phyloP scores from a whole-genome alignment of 2,329 filamentous ascomycete species.

The Trichoderma hamatum region DNA sequence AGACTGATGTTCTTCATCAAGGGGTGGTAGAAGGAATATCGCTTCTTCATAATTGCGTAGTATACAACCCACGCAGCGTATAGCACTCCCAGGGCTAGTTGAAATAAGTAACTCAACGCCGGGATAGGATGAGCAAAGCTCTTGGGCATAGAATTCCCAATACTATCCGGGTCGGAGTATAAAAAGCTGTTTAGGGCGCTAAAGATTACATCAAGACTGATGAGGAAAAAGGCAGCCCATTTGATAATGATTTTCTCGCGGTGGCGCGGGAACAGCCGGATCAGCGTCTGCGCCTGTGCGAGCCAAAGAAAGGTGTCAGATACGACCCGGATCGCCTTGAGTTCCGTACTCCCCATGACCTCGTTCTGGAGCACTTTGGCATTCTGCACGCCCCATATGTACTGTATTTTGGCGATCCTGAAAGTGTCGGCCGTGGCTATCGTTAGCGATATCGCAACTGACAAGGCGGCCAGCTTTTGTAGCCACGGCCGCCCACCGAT shows the following conservation, averaged over 20 bases:
- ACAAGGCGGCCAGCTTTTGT: slow-evolving; percentile 78
- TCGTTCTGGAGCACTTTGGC: slow-evolving; percentile 72
- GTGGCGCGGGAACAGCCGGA: slow-evolving; percentile 91
- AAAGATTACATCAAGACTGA: slow-evolving; percentile 87
- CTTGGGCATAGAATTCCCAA: slow-evolving; percentile 63
- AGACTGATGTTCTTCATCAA: slow-evolving; percentile 88
- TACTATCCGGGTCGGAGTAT: slow-evolving; percentile 54
- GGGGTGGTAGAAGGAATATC: slow-evolving; percentile 86
- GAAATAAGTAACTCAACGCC: slow-evolving; percentile 87
- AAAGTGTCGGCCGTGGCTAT: slow-evolving; percentile 94
- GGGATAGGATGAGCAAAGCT: slow-evolving; percentile 89
- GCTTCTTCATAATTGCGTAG: slow-evolving; percentile 87
- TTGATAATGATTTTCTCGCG: slow-evolving; percentile 98
- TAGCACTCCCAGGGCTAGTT: slow-evolving; percentile 80
- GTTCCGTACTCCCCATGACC: slow-evolving; percentile 81
- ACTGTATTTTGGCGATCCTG: slow-evolving; percentile 79
- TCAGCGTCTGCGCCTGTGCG: slow-evolving; percentile 94
- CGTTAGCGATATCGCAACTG: slow-evolving; percentile 81
- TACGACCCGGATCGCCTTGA: slow-evolving; percentile 88
- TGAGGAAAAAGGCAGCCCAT: slow-evolving; percentile 94
- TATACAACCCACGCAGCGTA: slow-evolving; percentile 95
- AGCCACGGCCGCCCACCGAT: slow-evolving; percentile 93
- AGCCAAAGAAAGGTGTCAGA: slow-evolving; percentile 97
- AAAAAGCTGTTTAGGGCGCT: slow-evolving; percentile 87
- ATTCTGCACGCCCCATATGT: slow-evolving; percentile 77